Conservation (phyloP, 305 asterid genomes). For the Nicotiana rustica region DNA sequence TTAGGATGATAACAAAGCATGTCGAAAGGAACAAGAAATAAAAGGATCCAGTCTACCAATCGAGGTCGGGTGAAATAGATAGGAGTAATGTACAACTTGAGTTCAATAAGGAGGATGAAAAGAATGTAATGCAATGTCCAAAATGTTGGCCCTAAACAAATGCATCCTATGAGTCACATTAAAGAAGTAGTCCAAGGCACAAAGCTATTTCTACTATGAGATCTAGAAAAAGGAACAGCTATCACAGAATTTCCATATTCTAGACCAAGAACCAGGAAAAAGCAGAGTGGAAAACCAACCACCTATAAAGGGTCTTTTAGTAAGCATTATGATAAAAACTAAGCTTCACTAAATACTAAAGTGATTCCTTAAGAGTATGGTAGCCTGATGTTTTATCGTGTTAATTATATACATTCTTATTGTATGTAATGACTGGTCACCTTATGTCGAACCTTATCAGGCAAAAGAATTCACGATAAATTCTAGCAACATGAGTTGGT, state of each 20-base stretch:
- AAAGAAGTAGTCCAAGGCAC: background rate
- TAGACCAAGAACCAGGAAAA: conserved; percentile 1
- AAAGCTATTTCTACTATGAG: background rate
- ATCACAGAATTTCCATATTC: conserved; percentile 24
- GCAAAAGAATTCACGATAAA: background rate
- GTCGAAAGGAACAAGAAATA: background rate
- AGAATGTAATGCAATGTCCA: conserved; percentile 18
- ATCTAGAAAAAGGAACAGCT: conserved; percentile 15
- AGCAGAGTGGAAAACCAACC: conserved; percentile 22
- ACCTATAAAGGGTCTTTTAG: background rate
- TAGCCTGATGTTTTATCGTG: background rate
- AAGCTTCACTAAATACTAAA: conserved; percentile 9
- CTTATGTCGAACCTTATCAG: conserved; percentile 13
- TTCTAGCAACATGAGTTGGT: background rate
- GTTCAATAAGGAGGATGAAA: background rate
- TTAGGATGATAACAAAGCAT: conserved; percentile 17
- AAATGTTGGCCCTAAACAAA: conserved; percentile 10
- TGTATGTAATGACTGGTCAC: background rate
- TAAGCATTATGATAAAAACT: background rate
- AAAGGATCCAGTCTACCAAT: background rate
- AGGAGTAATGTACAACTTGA: conserved; percentile 3
- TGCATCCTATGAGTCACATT: background rate
- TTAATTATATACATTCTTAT: background rate
- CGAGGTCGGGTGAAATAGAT: background rate
- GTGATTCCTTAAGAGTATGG: background rate